Base-by-base conservation (phyloP, 495 filamentous ascomycete genomes). In the Durotheca rogersii region DNA sequence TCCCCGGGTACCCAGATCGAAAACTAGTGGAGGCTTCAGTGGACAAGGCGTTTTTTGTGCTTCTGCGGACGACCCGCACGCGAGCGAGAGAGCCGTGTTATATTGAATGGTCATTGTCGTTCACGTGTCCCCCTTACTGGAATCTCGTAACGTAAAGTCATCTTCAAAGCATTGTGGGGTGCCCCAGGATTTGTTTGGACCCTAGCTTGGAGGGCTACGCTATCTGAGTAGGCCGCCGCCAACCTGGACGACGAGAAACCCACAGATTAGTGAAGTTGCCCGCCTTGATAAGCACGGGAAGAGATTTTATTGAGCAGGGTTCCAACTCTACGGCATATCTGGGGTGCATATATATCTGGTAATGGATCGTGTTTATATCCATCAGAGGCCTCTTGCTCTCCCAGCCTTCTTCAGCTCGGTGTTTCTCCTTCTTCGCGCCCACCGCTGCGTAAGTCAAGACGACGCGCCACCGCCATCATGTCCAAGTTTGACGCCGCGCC, bases 401-500 rank as follows among this genome's bases (percentile, higher is more conserved):
- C n/a, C n/a, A n/a, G n/a, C n/a, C n/a, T n/a, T n/a, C n/a, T n/a
- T n/a, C 41, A 34, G 25, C 9, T 16, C 21, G 15, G 1, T 17
- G 6, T n/a, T 35, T 9, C 14, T 11, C 20, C 29, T 45, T 34
- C 4, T 29, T 36, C 16, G 23, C n/a, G 20, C 16, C 11, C 9
- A 16, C 19, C 33, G 14, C 2, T n/a, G 44, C 10, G 47, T 27
- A 11, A 19, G 38, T 35, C 27, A 31, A 38, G 36, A 18, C 25
- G 37, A 17, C n/a, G n/a, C n/a, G n/a, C n/a, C 16, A 29, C 30
- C 27, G 12, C 16, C 39, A 27, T 11, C 7, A 59, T 59, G 56
- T 59, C 56, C 7, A 55, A 60, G n/a, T 55, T 60, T 21, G 51
- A 60, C 14, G 46, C 56, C n/a, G 56, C 56, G 40, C 51, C 51